Evolutionary conservation across 163 green algal species (phyloP), one percentile per base, ranked within the genome.

Genomic region (Scenedesmus sp.): DNA sequence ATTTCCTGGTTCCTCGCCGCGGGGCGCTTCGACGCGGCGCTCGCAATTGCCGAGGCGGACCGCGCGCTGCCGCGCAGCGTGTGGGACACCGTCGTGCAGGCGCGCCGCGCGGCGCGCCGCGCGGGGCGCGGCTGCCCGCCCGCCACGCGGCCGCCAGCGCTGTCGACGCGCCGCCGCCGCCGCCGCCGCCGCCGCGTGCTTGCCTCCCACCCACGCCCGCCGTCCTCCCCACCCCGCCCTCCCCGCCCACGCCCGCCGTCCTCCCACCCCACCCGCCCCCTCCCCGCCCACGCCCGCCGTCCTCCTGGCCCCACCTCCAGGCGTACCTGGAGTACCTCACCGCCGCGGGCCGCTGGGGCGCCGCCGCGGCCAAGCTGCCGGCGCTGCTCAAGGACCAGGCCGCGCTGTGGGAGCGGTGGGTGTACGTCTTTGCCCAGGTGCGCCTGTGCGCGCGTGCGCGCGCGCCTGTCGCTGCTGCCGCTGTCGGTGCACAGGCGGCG

Each of bases 331-430:
- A 80, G 29, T 80, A 63, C 71, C 58, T 80, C 44, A 80, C 71
- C 24, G 58, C 58, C 42, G 47, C 44, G 3, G 58, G 71, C 29
- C 28, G 44, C 22, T 80, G 71, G 71, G 57, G 42, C 45, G 60
- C 45, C 60, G 71, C 71, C 44, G 71, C 71, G 48, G 44, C 33
- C 71, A 62, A 42, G 33, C 20, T 80, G 63, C 86, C 85, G 28
- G 80, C 86, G 45, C 85, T 91, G 33, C 83, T 97, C 58, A 60
- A 80, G 34, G 69, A 75, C 1, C 78, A 91, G 64, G 79, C 82
- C 0, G 24, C 74, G 2, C 84, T 88, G 13, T 99, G 95, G 95
- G 95, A 98, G 86, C 87, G 90, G 5, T 96, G 89, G 86, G 86
- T 95, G 42, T 94, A 93, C 73, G 56, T 88, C 11, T 99, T 99